phyloP scores from a whole-genome alignment of 2,329 filamentous ascomycete genomes.

The Trichocomaceae sp. region DNA sequence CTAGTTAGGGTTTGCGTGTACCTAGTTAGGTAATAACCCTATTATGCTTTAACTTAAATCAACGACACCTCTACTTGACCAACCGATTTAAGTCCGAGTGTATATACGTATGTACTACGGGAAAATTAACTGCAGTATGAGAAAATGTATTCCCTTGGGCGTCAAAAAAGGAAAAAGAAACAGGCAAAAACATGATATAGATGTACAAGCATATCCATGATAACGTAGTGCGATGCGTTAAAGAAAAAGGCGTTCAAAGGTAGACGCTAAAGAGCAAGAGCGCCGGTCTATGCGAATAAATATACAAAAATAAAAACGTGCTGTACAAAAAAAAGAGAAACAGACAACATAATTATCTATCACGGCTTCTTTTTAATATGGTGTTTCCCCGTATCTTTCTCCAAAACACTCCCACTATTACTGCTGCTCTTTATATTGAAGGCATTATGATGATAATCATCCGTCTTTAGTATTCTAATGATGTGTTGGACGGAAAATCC shows the following conservation, averaged over 20 bases:
- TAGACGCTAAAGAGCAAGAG: background rate
- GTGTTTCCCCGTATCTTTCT: constrained; percentile 10
- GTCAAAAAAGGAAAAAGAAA: background rate
- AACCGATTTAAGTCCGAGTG: no score
- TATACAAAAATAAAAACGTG: constrained; percentile 1
- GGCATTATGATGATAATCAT: constrained; percentile 22
- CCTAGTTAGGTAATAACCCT: no score
- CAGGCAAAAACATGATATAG: background rate
- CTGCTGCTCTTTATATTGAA: constrained; percentile 3
- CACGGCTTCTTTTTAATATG: constrained; percentile 13
- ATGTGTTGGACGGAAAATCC: constrained; percentile 36
- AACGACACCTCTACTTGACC: no score
- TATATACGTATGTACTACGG: no score
- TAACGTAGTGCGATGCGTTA: background rate
- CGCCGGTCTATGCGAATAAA: constrained; percentile 12
- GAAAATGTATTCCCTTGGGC: no score
- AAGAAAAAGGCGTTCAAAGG: background rate
- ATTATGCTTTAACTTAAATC: no score
- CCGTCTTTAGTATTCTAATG: constrained; percentile 33
- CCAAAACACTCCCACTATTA: background rate
- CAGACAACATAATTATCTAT: constrained; percentile 4
- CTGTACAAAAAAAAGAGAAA: constrained; percentile 2
- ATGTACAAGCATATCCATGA: constrained; percentile 1
- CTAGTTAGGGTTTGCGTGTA: no score
- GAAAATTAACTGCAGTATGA: no score